Base-by-base conservation (phyloP, 768 basidiomycete genomes). In the Nevesoporus exiguus region DNA sequence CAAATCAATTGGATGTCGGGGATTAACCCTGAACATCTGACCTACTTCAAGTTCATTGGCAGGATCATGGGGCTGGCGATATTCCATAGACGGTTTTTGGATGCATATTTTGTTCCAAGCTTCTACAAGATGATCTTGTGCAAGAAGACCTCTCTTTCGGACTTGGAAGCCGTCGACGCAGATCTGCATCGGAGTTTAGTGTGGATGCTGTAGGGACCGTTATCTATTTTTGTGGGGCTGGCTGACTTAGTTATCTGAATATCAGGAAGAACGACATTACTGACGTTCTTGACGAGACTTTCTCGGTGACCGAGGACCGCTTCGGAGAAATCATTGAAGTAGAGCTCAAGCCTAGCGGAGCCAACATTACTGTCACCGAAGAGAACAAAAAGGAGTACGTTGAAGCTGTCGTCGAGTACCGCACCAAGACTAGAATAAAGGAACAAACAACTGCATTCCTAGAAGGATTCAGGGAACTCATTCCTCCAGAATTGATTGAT, bases 401-500 rank as follows among this genome's bases (percentile, higher is more conserved):
- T 34, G 81, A 89, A 52, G 77, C 76, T 9, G 80, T 94, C 41
- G 90, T 94, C 27, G 80, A 84, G 47, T 93, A 94, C 69, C 85
- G 92, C 49, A 93, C 93, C 62, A 83, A 83, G 54, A 82, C 80
- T 56, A 84, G 93, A 45, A 85, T 94, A 55, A 82, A 84, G 63
- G 88, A 85, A 49, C 93, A 95, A 71, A 90, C 91, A 61, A 79
- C 84, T 49, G 84, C 93, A 3, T 90, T 96, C 74, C 85, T 90
- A 81, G 82, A 82, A 49, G 93, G 93, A 8, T 83, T 95, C 52
- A 78, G 85, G 60, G 93, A 95, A 63, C 77, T 94, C 47, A 82
- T 94, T 59, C 90, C 93, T 7, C 75, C 83, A 55, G 90, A 93
- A 61, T 77, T 95, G 48, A 79, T 96, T 67, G 84, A 84, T 61